Evolutionary conservation across 2,329 filamentous ascomycete species (phyloP).

Genomic region (Pseudopithomyces maydicus): DNA sequence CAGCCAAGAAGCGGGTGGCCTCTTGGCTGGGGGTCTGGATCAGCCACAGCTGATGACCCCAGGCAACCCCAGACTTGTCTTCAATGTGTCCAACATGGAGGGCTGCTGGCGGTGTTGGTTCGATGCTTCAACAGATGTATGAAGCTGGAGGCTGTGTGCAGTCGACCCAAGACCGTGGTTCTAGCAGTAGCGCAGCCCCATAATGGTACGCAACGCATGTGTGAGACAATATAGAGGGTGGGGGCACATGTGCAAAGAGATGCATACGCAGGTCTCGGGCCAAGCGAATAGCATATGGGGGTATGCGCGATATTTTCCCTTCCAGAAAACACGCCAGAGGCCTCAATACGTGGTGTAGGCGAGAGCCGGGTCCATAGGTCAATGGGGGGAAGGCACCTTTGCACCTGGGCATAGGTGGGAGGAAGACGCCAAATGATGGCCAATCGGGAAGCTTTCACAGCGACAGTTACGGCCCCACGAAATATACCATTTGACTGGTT

Average conservation of each 20-base stretch:
- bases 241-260: neutral
- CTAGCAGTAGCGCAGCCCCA: neutral
- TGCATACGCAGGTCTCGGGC: slow-evolving; percentile 1
- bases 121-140: neutral
- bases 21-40: slow-evolving; percentile 41
- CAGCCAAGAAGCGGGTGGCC: slow-evolving; percentile 31
- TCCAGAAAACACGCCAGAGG: neutral
- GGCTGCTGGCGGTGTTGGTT: neutral
- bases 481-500: too few relatives aligned
- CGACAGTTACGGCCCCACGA: too few relatives aligned
- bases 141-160: neutral
- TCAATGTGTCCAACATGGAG: neutral
- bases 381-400: too few relatives aligned
- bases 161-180: neutral
- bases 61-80: slow-evolving; percentile 12
- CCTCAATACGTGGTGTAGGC: neutral
- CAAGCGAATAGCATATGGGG: neutral
- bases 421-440: neutral
- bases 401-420: neutral
- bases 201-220: neutral
- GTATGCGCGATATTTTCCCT: neutral
- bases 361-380: neutral
- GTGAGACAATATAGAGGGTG: neutral
- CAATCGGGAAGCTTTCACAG: neutral
- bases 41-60: slow-evolving; percentile 36